A percentile compares a stretch with the other conserved stretches of the same genome.
Evolutionary conservation across 257 asterid species (phyloP).

Genomic region (Penstemon barbatus): DNA sequence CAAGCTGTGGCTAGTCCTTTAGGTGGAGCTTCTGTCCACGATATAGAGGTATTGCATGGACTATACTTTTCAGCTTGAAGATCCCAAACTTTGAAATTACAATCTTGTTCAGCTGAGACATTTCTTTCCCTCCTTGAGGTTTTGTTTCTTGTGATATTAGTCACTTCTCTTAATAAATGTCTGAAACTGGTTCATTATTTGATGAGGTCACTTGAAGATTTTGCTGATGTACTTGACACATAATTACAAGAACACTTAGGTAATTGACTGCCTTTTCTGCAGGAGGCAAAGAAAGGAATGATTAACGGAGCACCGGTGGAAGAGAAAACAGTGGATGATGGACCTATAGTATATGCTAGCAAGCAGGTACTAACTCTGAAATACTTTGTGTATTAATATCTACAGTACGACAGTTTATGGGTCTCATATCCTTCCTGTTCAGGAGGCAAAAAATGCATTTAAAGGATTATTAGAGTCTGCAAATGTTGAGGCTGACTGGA

Average conservation of each 20-base stretch:
- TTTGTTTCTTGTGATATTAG: constrained; percentile 9
- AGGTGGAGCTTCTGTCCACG: constrained; percentile 61
- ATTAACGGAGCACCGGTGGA: constrained; percentile 48
- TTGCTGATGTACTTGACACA: constrained; percentile 7
- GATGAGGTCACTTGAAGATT: constrained; percentile 6
- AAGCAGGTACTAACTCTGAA: constrained; percentile 65
- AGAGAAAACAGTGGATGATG: constrained; percentile 71
- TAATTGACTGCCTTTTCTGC: constrained; percentile 14
- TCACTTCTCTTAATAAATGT: not conserved
- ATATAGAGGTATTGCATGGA: constrained; percentile 54
- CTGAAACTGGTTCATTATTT: constrained; percentile 8
- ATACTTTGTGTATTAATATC: constrained; percentile 27
- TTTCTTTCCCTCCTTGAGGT: not conserved
- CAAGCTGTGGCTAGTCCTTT: constrained; percentile 44
- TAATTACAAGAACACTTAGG: not conserved
- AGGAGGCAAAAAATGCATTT: constrained; percentile 97
- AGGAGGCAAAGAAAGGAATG: constrained; percentile 70
- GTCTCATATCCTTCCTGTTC: constrained; percentile 25
- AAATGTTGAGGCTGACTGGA: constrained; percentile 90
- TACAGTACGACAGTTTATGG: constrained; percentile 12
- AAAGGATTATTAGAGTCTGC: constrained; percentile 84
- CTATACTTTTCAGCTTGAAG: not conserved
- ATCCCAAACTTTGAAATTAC: not conserved
- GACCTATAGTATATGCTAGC: constrained; percentile 67
- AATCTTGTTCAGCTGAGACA: not conserved